Percentiles rank a stretch among this genome's conserved stretches.
These are phyloP conservation scores for Boletus mariae DNA, from an alignment of 1,284 basidiomycete genomes.

Conservation along the genomic window DNA sequence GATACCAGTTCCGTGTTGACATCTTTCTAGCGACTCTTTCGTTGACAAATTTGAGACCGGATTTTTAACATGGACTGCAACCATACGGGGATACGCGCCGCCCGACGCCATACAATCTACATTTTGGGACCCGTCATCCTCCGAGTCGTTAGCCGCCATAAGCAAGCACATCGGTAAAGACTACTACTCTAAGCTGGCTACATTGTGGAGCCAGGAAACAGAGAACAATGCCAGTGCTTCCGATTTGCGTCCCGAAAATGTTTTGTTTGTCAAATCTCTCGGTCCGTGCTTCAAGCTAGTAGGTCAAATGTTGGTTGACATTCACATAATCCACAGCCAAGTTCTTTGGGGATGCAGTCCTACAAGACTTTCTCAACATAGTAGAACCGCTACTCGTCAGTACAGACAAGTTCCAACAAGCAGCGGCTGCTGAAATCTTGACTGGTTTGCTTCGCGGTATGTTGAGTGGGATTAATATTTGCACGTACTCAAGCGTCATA, in stretches of 20 bases:
- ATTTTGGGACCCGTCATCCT: slow-evolving; percentile 65
- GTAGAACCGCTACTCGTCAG: slow-evolving; percentile 64
- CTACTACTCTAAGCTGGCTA: slow-evolving; percentile 61
- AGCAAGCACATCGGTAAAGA: slow-evolving; percentile 45
- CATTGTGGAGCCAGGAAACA: slow-evolving; percentile 73
- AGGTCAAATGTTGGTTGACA: slow-evolving; percentile 1
- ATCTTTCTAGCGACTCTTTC: slow-evolving; percentile 43
- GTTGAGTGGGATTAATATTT: slow-evolving; percentile 6
- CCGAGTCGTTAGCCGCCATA: slow-evolving; percentile 59
- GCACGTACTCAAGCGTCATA: slow-evolving; percentile 29
- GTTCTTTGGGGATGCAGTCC: slow-evolving; percentile 54
- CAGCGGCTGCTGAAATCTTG: slow-evolving; percentile 86
- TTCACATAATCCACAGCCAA: slow-evolving; percentile 46
- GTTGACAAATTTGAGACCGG: slow-evolving; percentile 83
- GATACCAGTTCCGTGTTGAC: slow-evolving; percentile 7
- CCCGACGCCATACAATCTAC: slow-evolving; percentile 42
- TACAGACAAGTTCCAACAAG: slow-evolving; percentile 86
- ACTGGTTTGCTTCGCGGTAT: slow-evolving; percentile 70
- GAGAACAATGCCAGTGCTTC: slow-evolving; percentile 46
- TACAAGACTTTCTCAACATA: slow-evolving; percentile 51
- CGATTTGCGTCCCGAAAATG: slow-evolving; percentile 64
- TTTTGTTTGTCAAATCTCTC: slow-evolving; percentile 64
- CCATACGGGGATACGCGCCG: slow-evolving; percentile 65
- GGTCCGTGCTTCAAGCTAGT: slow-evolving; percentile 39
- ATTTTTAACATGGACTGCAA: slow-evolving; percentile 80